Evolutionary conservation across 331 rosid genomes (phyloP), one percentile per base, ranked within the genome.

Genomic region (Cydonia oblonga): DNA sequence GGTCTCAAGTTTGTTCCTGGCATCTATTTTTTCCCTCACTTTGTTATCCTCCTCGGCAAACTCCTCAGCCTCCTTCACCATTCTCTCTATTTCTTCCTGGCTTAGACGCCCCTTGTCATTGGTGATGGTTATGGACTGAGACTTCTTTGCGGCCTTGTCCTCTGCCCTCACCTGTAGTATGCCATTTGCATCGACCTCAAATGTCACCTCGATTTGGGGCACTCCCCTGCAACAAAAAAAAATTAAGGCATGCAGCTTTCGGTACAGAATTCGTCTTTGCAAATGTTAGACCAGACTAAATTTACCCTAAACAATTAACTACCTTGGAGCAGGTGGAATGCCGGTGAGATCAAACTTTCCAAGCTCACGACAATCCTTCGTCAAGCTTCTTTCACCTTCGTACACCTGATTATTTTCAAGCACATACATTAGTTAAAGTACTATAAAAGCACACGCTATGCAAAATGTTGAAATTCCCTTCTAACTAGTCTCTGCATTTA

Each of bases 281-380:
- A 60, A 6, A 11, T 14, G 10, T 30, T 5, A 73, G 26, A 15
- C 8, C 0, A 71, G 46, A 46, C 62, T 46, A 12, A 0, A 22
- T 10, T 29, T 11, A 49, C 19, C 61, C 40, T 2, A 18, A 51
- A 8, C 60, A 51, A 49, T 9, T 8, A 25, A 15, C 26, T 71
- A 86, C 90, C 90, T 87, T 63, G 88, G 88, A 54, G 91, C 87
- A 30, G 91, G 88, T 60, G 85, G 78, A 63, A 87, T 84, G 63
- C 91, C 88, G 1, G 85, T 72, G 4, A 80, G 78, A 20, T 87
- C 91, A 65, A 87, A 84, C 15, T 22, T 77, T 28, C 87, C 91
- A 1, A 84, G 87, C 72, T 77, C 84, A 7, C 80, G 88, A 70
- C 88, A 87, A 80, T 81, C 91, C 76, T 87, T 87, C 22, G 88